phyloP scores from a whole-genome alignment of 345 rosid genomes.

The Arabidopsis arenosa region DNA sequence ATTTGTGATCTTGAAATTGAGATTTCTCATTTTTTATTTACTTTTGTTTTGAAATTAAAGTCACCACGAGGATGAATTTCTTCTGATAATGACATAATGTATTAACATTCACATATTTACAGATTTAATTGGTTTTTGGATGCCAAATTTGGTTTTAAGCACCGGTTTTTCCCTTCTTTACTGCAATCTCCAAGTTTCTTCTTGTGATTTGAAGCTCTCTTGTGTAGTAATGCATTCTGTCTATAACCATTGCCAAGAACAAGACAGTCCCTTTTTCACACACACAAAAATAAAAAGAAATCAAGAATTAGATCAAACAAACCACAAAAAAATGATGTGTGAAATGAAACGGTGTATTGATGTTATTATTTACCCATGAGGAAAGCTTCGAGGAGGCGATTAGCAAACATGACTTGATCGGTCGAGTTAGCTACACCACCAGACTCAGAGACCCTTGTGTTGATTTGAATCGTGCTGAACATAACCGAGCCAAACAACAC shows the following conservation, averaged over 20 bases:
- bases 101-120: slow-evolving; percentile 8
- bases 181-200: slow-evolving; percentile 43
- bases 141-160: slow-evolving; percentile 6
- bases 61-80: neutral
- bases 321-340: neutral
- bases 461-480: slow-evolving; percentile 41
- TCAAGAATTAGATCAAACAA: neutral
- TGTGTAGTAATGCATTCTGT: slow-evolving; percentile 48
- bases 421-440: slow-evolving; percentile 43
- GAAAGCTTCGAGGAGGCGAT: slow-evolving; percentile 44
- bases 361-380: slow-evolving; percentile 38
- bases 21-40: neutral
- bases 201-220: slow-evolving; percentile 48
- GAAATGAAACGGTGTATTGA: slow-evolving; percentile 2
- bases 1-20: neutral
- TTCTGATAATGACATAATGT: neutral
- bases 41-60: neutral
- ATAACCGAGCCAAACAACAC: slow-evolving; percentile 46
- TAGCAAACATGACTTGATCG: slow-evolving; percentile 48
- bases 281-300: neutral
- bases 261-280: slow-evolving; percentile 33
- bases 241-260: slow-evolving; percentile 46
- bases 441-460: slow-evolving; percentile 39
- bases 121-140: neutral
- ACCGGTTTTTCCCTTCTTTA: slow-evolving; percentile 35